A percentile compares a stretch with the other conserved stretches of the same genome.
These are phyloP conservation scores for Huntiella omanensis DNA, from an alignment of 2,329 filamentous ascomycete genomes.

Conservation along the genomic window DNA sequence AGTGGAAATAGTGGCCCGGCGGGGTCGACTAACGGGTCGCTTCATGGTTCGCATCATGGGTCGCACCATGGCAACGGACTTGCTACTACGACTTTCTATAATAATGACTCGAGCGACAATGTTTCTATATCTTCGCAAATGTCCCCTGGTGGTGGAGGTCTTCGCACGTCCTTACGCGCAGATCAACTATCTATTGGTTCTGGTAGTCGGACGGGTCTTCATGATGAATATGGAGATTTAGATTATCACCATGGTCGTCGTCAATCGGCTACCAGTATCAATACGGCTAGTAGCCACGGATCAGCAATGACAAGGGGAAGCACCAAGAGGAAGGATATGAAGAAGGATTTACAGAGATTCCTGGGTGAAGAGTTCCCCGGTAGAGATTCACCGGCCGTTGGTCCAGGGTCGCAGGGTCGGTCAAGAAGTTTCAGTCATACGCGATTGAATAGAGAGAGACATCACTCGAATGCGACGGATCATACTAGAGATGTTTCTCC, in stretches of 20 bases:
- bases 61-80: conserved; percentile 20
- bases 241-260: conserved; percentile 44
- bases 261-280: conserved; percentile 75
- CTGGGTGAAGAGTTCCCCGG: conserved; percentile 78
- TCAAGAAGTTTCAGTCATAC: conserved; percentile 43
- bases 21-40: conserved; percentile 12
- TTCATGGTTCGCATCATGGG: too few species aligned
- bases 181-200: conserved; percentile 10
- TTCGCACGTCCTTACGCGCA: conserved; percentile 23
- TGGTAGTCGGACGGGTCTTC: conserved; percentile 15
- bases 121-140: conserved; percentile 42
- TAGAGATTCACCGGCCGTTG: conserved; percentile 52
- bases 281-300: conserved; percentile 66
- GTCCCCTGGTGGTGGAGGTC: conserved; percentile 36
- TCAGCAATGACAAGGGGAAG: conserved; percentile 51
- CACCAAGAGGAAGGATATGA: conserved; percentile 46
- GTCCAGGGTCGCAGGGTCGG: conserved; percentile 35
- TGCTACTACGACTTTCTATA: conserved; percentile 44
- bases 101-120: conserved; percentile 55
- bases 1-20: conserved; percentile 13
- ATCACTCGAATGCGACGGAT: conserved; percentile 61
- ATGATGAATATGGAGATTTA: conserved; percentile 37
- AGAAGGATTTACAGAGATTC: conserved; percentile 49
- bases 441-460: conserved; percentile 48
- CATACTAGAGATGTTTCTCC: conserved; percentile 59